phyloP scores from a whole-genome alignment of 2,329 filamentous ascomycete genomes.

The Alternaria ventricosa region DNA sequence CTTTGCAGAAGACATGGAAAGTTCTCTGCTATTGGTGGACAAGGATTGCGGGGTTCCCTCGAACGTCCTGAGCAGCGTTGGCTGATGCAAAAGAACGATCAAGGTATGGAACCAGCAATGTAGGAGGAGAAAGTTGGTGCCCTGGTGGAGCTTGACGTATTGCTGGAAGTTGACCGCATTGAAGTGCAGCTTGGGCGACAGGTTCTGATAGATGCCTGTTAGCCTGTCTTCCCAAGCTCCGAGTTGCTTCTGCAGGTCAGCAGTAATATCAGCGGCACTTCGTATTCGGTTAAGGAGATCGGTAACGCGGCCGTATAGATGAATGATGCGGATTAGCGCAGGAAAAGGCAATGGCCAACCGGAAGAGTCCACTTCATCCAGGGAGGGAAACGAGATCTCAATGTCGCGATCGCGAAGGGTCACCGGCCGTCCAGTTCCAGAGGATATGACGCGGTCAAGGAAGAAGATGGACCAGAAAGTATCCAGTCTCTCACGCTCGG shows the following conservation, averaged over 20 bases:
- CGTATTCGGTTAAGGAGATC: conserved; percentile 84
- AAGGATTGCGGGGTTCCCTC: conserved; percentile 73
- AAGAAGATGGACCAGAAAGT: conserved; percentile 93
- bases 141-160: conserved; percentile 80
- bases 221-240: conserved; percentile 81
- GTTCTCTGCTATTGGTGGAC: conserved; percentile 78
- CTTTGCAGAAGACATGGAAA: conserved; percentile 87
- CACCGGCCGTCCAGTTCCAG: conserved; percentile 82
- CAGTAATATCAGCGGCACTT: conserved; percentile 74
- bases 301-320: conserved; percentile 83
- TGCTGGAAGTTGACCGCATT: conserved; percentile 86
- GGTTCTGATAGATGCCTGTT: conserved; percentile 74
- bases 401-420: conserved; percentile 86
- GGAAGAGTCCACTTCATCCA: conserved; percentile 61
- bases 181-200: conserved; percentile 79
- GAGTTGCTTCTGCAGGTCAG: conserved; percentile 74
- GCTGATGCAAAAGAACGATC: conserved; percentile 84
- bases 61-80: conserved; percentile 80
- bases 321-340: conserved; percentile 80
- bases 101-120: conserved; percentile 91
- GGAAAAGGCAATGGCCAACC: conserved; percentile 81
- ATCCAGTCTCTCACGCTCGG: conserved; percentile 82
- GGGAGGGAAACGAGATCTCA: conserved; percentile 72
- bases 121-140: conserved; percentile 84
- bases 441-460: conserved; percentile 85